phyloP scores from a whole-genome alignment of 1,284 basidiomycete genomes.

The Quambalaria eucalypti region DNA sequence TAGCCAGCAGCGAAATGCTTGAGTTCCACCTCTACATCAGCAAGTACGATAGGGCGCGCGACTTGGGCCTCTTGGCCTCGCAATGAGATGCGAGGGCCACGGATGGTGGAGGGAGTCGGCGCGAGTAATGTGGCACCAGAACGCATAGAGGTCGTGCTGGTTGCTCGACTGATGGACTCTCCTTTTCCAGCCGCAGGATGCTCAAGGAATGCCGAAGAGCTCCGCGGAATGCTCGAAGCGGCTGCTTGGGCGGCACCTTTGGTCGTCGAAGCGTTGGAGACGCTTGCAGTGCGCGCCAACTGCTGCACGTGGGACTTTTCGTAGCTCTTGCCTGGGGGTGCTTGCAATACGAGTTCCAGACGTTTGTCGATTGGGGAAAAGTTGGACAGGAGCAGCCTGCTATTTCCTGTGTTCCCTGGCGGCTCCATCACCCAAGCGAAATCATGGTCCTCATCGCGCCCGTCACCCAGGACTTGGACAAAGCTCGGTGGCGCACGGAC shows the following conservation, averaged over 20 bases:
- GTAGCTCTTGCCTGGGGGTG: neutral
- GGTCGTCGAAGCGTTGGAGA: conserved; percentile 24
- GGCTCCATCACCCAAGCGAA: conserved; percentile 11
- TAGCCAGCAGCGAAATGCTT: conserved; percentile 41
- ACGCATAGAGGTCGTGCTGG: neutral
- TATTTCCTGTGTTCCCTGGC: too few species aligned
- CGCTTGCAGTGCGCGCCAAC: neutral
- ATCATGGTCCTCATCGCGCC: conserved; percentile 27
- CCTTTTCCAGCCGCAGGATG: neutral
- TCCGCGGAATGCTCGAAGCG: neutral
- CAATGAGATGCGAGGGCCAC: conserved; percentile 16
- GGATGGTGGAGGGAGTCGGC: conserved; percentile 10
- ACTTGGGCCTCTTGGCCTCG: conserved; percentile 1
- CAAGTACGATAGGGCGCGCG: conserved; percentile 4
- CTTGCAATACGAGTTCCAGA: conserved; percentile 17
- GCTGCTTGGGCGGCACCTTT: conserved; percentile 15
- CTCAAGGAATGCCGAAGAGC: too few species aligned
- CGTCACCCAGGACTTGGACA: conserved; percentile 38
- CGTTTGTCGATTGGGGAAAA: conserved; percentile 13
- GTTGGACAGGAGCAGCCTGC: conserved; percentile 3
- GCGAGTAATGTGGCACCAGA: neutral
- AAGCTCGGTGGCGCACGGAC: conserved; percentile 31
- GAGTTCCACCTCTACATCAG: conserved; percentile 41
- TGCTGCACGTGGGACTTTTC: neutral
- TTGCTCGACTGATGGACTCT: neutral